Base-by-base conservation (phyloP, 257 asterid genomes). In the Gardenia jasminoides region DNA sequence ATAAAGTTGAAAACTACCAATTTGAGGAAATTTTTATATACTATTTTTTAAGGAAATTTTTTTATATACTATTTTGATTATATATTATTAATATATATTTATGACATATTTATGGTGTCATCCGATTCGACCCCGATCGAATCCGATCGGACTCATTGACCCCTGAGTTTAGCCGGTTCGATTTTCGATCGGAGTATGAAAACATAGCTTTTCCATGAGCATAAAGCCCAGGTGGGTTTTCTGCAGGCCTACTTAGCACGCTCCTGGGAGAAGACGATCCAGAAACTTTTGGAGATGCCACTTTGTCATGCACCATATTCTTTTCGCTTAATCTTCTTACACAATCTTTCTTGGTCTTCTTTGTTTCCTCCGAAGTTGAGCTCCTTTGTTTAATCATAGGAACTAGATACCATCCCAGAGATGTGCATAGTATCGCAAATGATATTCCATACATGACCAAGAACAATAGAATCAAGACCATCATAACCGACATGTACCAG, bases 351-450 rank as follows among this genome's bases (percentile, higher is more conserved):
- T 17, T 81, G 67, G 71, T 76, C 26, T 77, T 74, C 31, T 48
- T 76, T 31, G 72, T 72, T 39, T 73, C 65, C 1, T 76, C 72
- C 72, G 62, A 76, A 17, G 31, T 28, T 6, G 68, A 43, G 10
- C 46, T 43, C 64, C 64, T 30, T 64, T 76, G 72, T 31, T 81
- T 70, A 7, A 79, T 80, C 52, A 54, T 39, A 50, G 92, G 93
- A 13, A 87, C 72, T 46, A 83, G 62, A 67, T 89, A 92, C 92
- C 93, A 92, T 20, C 85, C 81, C 47, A 90, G 76, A 24, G 91
- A 82, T 4, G 97, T 82, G 76, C 95, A 89, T 3, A 88, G 2
- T 68, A 90, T 87, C 3, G 96, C 92, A 31, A 92, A 87, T 3
- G 87, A 71, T 20, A 88, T 80, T 33, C 96, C 94, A 66, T 76